A percentile compares a stretch with the other conserved stretches of the same genome.
These are phyloP conservation scores for Termitomyces sp. DNA, from an alignment of 768 basidiomycete genomes.

Conservation along the genomic window DNA sequence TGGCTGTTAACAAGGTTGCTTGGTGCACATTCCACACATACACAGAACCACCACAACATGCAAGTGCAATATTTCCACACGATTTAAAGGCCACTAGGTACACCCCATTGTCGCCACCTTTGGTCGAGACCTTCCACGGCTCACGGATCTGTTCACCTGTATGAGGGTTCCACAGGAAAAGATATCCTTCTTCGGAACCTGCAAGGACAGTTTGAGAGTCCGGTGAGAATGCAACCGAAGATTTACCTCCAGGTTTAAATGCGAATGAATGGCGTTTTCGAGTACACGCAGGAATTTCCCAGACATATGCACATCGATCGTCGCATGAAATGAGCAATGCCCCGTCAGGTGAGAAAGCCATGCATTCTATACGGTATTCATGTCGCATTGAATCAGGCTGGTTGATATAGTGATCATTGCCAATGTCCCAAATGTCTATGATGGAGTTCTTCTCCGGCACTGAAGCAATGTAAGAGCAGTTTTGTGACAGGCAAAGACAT, in stretches of 20 bases:
- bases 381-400: neutral
- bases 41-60: too few species aligned
- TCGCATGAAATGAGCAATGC: neutral
- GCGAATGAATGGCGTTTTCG: neutral
- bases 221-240: neutral
- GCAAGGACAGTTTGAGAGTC: too few species aligned
- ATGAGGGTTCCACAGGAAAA: neutral
- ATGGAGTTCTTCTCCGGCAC: neutral
- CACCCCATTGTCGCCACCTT: too few species aligned
- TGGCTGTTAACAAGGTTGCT: too few species aligned
- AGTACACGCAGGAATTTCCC: neutral
- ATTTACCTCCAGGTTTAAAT: neutral
- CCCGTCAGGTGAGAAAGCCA: neutral
- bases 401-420: neutral
- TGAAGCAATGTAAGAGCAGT: neutral
- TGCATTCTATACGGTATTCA: neutral
- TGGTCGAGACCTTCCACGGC: neutral
- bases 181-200: neutral
- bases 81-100: too few species aligned
- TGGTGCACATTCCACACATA: too few species aligned
- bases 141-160: neutral
- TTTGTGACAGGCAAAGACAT: neutral
- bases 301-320: neutral
- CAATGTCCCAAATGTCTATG: neutral
- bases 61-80: too few species aligned